phyloP scores from a whole-genome alignment of 108 stramenopile genomes.

The Aurantiochytrium sp. region DNA sequence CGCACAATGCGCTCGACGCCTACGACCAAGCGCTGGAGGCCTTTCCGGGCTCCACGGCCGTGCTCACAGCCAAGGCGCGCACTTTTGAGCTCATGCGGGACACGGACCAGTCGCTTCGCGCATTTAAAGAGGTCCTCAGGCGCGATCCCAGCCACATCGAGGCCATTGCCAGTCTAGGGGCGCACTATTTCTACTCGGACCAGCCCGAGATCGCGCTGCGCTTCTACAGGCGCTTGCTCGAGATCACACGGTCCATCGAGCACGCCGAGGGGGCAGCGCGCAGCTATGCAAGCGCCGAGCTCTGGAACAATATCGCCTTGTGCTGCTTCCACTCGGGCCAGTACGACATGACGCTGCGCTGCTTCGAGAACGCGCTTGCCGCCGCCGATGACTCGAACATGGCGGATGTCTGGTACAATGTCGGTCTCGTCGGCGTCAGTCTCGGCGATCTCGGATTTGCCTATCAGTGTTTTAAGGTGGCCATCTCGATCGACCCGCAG shows the following conservation, averaged over 20 bases:
- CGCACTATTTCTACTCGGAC: conserved; percentile 62
- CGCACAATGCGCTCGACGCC: conserved; percentile 57
- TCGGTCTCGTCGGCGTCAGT: conserved; percentile 55
- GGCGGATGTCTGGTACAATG: conserved; percentile 60
- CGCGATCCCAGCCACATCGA: conserved; percentile 59
- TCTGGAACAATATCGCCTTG: conserved; percentile 65
- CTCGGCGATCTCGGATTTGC: conserved; percentile 63
- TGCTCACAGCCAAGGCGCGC: conserved; percentile 52
- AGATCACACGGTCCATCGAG: conserved; percentile 49
- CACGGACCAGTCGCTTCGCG: conserved; percentile 16
- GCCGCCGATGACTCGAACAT: conserved; percentile 46
- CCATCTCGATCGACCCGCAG: conserved; percentile 42
- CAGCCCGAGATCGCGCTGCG: conserved; percentile 63
- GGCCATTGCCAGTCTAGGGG: conserved; percentile 59
- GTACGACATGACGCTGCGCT: conserved; percentile 63
- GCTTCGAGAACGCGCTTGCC: conserved; percentile 57
- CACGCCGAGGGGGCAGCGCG: not conserved
- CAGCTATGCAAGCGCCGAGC: conserved; percentile 41
- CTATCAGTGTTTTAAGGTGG: conserved; percentile 59
- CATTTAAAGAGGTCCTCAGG: conserved; percentile 48
- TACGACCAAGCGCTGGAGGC: conserved; percentile 41
- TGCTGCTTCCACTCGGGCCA: conserved; percentile 61
- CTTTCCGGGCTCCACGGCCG: conserved; percentile 44
- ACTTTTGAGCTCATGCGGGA: conserved; percentile 57
- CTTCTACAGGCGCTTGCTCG: conserved; percentile 60